Base-by-base conservation (phyloP, 2,329 filamentous ascomycete species). In the Aspergillus intermedius region DNA sequence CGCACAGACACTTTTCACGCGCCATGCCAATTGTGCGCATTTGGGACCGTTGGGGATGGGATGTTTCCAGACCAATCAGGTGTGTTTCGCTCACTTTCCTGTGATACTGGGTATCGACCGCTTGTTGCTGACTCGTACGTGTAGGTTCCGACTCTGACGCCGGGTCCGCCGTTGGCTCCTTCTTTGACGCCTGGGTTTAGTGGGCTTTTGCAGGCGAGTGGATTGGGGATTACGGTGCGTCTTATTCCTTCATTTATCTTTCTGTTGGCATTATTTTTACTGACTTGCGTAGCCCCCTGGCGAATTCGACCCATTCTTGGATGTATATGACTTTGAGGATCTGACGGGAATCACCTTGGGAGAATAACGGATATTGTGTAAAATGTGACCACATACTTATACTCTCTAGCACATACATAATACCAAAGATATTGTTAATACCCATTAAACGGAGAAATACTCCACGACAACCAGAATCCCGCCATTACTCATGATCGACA, bases 261-360 rank as follows among this genome's bases (percentile, higher is more conserved):
- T 10, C n/a, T 12, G 8, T 32, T n/a, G 4, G 12, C 12, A 28
- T 45, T 13, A 3, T 4, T 7, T 35, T 40, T 28, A 45, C 52
- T 57, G 46, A 59, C 44, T 23, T 19, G 25, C 8, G 13, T 42
- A 66, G 62, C 56, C 52, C 2, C 49, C 60, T n/a, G 60, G 49
- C 1, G 61, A 64, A 17, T 59, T 67, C 8, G 64, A 67, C 39
- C 63, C 64, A 21, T 66, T 65, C 42, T 52, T 66, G 34, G 64
- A 65, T 34, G 63, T 63, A 1, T 67, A 67, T 46, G 59, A 67
- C 44, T 67, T 62, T 62, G 64, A 62, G 9, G 60, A 67, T 47
- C 42, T 67, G 35, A 60, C 62, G 12, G 62, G 58, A 1, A 58
- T 65, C 47, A 57, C 58, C 1, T 55, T 65, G 17, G 55, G 54